Evolutionary conservation across 1,284 basidiomycete species (phyloP).

Genomic region (Malassezia cuniculi): DNA sequence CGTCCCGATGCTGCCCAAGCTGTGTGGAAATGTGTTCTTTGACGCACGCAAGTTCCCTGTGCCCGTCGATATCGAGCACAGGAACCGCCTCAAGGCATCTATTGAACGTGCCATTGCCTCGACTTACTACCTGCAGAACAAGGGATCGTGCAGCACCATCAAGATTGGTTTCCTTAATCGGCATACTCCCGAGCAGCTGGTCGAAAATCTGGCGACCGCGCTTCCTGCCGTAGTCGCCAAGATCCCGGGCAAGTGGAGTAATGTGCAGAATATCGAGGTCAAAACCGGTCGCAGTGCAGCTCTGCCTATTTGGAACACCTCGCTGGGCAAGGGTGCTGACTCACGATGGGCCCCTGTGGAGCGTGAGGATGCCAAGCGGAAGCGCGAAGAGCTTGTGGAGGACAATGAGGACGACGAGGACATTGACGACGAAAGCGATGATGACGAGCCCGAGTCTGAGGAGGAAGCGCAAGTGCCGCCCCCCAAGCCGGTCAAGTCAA

Average conservation of each 20-base stretch:
- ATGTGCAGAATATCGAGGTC: conserved; percentile 76
- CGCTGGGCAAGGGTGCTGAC: conserved; percentile 45
- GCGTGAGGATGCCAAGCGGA: conserved; percentile 9
- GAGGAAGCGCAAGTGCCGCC: neutral
- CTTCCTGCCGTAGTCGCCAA: conserved; percentile 61
- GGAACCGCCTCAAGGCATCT: conserved; percentile 75
- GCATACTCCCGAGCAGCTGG: conserved; percentile 60
- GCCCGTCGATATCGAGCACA: conserved; percentile 63
- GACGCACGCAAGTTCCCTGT: conserved; percentile 87
- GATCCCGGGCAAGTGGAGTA: conserved; percentile 71
- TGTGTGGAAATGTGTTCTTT: conserved; percentile 82
- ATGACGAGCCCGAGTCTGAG: conserved; percentile 1
- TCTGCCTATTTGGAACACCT: conserved; percentile 76
- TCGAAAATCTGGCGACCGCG: conserved; percentile 65
- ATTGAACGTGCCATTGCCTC: conserved; percentile 78
- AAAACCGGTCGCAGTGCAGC: conserved; percentile 77
- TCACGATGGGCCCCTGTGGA: conserved; percentile 4
- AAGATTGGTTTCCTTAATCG: conserved; percentile 63
- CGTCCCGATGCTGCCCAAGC: conserved; percentile 67
- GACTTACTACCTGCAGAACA: conserved; percentile 69
- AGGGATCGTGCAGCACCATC: conserved; percentile 49
- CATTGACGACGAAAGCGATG: conserved; percentile 1
- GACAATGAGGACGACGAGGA: conserved; percentile 5
- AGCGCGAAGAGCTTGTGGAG: neutral
- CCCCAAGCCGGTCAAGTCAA: neutral